Conservation (phyloP, 306 rosid species). For the Lupinus albus region DNA sequence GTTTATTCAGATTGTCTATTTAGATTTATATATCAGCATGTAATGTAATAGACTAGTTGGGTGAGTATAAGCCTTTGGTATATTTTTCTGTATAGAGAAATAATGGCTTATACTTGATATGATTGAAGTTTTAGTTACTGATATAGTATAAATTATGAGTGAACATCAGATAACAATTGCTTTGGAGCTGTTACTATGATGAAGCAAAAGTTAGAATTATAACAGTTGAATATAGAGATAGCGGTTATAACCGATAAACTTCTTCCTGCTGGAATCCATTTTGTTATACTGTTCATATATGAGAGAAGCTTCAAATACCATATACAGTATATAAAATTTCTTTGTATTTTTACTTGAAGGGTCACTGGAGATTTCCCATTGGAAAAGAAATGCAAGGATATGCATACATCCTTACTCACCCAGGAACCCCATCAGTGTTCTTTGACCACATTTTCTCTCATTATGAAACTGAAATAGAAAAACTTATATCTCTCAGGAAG, state of each 20-base stretch:
- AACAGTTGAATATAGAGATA: neutral
- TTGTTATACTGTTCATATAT: neutral
- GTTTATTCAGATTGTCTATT: constrained; percentile 21
- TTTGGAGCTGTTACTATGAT: neutral
- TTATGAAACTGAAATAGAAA: constrained; percentile 56
- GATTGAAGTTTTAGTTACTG: neutral
- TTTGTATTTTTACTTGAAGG: constrained; percentile 53
- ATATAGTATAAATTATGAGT: neutral
- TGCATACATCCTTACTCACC: constrained; percentile 86
- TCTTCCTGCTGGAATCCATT: neutral
- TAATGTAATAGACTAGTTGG: neutral
- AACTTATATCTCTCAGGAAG: constrained; percentile 63
- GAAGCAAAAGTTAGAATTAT: neutral
- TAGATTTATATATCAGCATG: neutral
- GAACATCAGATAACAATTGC: neutral
- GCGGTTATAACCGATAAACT: neutral
- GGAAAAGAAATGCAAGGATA: constrained; percentile 91
- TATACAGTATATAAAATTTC: neutral
- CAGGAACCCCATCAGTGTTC: constrained; percentile 87
- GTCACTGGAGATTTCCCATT: constrained; percentile 93
- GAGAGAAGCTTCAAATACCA: neutral
- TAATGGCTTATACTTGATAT: neutral
- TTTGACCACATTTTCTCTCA: constrained; percentile 78
- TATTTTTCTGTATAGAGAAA: neutral
- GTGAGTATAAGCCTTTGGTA: neutral